A percentile compares a stretch with the other conserved stretches of the same genome.
Conservation (phyloP, 139 green algal genomes). For the Tetradesmus lagerheimii region DNA sequence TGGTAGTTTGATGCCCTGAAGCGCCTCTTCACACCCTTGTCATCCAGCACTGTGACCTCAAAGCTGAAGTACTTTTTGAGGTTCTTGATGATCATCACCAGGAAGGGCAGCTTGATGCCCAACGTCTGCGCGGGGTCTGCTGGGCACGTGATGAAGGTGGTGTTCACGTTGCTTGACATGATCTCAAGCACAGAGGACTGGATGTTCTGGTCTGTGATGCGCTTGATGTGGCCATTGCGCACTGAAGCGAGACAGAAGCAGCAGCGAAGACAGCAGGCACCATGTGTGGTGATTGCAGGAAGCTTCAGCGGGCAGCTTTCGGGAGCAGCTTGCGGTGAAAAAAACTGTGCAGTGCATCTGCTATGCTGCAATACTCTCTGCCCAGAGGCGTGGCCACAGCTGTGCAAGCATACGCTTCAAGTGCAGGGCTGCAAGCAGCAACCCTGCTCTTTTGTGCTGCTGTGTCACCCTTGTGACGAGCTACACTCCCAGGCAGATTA, state of each 20-base stretch:
- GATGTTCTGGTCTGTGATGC: slow-evolving; percentile 96
- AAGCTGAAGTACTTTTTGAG: slow-evolving; percentile 97
- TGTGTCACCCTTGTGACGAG: not conserved
- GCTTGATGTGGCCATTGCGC: slow-evolving; percentile 96
- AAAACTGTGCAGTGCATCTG: not conserved
- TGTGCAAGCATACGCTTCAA: no score
- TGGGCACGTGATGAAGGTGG: slow-evolving; percentile 94
- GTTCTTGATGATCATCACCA: slow-evolving; percentile 99
- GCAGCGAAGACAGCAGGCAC: not conserved
- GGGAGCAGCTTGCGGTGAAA: not conserved
- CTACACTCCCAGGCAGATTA: not conserved
- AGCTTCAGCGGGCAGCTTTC: not conserved
- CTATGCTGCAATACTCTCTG: not conserved
- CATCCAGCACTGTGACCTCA: slow-evolving; percentile 97
- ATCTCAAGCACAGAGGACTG: slow-evolving; percentile 96
- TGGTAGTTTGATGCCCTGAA: slow-evolving; percentile 99
- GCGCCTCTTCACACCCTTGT: slow-evolving; percentile 97
- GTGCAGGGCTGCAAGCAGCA: no score
- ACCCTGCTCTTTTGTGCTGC: no score
- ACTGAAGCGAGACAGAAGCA: slow-evolving; percentile 66
- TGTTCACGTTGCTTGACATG: slow-evolving; percentile 91
- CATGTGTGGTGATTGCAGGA: not conserved
- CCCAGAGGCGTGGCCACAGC: no score
- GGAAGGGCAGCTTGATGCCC: slow-evolving; percentile 97
- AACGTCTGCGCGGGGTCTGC: slow-evolving; percentile 90